Conservation (phyloP, 1,139 yeast species). For the Protomyces arabidopsidicola region DNA sequence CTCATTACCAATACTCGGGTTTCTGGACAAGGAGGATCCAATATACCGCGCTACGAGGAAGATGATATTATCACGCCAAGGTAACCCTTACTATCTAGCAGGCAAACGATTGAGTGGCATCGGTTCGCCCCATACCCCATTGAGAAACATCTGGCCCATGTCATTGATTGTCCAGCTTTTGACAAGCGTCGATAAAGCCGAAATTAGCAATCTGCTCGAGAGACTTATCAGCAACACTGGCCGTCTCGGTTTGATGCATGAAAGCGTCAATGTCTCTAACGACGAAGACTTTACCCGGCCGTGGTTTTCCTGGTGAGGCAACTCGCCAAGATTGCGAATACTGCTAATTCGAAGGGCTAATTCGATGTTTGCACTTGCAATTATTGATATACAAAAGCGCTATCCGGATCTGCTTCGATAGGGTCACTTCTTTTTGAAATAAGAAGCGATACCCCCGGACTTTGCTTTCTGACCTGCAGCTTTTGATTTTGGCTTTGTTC, state of each 20-base stretch:
- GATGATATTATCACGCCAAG: slow-evolving; percentile 63
- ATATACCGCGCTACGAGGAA: slow-evolving; percentile 72
- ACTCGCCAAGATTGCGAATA: too few relatives aligned
- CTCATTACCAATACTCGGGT: slow-evolving; percentile 78
- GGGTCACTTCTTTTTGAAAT: slow-evolving; percentile 3
- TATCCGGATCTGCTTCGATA: slow-evolving; percentile 60
- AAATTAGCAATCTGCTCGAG: slow-evolving; percentile 52
- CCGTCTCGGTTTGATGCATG: slow-evolving; percentile 78
- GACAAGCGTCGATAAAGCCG: slow-evolving; percentile 67
- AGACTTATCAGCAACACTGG: slow-evolving; percentile 59
- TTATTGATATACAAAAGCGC: slow-evolving; percentile 64
- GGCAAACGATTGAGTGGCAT: slow-evolving; percentile 67
- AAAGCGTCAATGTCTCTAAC: slow-evolving; percentile 63
- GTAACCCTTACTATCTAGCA: slow-evolving; percentile 70
- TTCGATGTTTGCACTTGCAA: slow-evolving; percentile 82
- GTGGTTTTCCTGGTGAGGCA: slow-evolving; percentile 75
- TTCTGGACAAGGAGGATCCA: slow-evolving; percentile 48
- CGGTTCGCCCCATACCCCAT: slow-evolving; percentile 89
- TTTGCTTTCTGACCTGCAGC: neutral
- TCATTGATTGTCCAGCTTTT: slow-evolving; percentile 67
- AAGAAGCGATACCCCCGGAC: slow-evolving; percentile 5
- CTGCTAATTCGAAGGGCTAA: slow-evolving; percentile 51
- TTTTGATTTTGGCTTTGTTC: neutral
- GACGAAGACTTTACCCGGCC: slow-evolving; percentile 39
- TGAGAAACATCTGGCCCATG: slow-evolving; percentile 87